Evolutionary conservation across 257 asterid species (phyloP), one percentile per base, ranked within the genome.

Genomic region (Nemophila menziesii): DNA sequence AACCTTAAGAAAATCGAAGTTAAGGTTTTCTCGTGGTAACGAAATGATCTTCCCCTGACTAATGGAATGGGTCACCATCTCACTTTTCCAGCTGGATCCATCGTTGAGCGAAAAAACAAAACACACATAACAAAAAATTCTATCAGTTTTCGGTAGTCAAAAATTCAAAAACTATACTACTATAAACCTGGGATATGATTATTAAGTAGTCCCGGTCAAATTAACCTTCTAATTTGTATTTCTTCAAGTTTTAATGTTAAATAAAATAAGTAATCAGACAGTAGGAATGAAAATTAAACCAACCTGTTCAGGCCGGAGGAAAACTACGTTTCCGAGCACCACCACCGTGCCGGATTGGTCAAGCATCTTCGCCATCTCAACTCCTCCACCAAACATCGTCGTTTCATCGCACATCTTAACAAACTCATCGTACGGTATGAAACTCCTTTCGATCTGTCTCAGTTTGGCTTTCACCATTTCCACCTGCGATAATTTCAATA

Each of bases 291-390:
- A 18, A 37, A 16, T 8, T 15, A 13, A 45, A 49, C 86, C 67
- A 56, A 86, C 96, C 94, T 79, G 73, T 22, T 77, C 75, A 12
- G 94, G 94, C 54, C 64, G 58, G 73, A 86, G 80, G 53, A 71
- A 73, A 11, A 82, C 93, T 39, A 46, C 50, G 44, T 79, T 72
- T 16, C 96, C 96, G n/a, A 86, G 56, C 15, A 86, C 84, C 51
- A 82, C 61, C 11, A 86, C 93, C 15, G 57, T 63, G 41, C 93
- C 96, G 0, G 94, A 86, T 64, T 74, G 71, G 55, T 86, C 96
- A 0, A 86, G 84, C 69, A 68, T 52, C 47, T 70, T 68, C 0
- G 92, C 96, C 12, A 79, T 54, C 57, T 76, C 78, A 39, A 57
- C 33, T 23, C 75, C 73, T 40, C 70, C 33, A 19, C 54, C 64